Evolutionary conservation across 352 stramenopile species (phyloP).

Genomic region (Phytophthora rubi): DNA sequence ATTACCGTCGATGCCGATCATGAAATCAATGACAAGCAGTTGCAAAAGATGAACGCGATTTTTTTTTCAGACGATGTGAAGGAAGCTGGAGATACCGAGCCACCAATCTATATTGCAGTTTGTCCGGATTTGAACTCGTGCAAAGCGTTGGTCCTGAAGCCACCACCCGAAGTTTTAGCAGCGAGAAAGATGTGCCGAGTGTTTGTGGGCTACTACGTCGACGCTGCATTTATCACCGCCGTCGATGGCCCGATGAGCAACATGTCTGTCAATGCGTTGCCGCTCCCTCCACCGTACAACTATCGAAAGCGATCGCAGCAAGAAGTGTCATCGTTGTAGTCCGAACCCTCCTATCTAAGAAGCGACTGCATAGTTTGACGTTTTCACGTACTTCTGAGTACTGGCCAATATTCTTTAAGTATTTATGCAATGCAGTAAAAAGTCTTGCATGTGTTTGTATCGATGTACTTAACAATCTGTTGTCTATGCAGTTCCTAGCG

Average conservation of each 20-base stretch:
- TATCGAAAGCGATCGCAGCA: conserved; percentile 11
- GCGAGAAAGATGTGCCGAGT: conserved; percentile 16
- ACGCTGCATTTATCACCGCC: conserved; percentile 1
- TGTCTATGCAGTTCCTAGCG: conserved; percentile 25
- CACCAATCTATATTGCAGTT: conserved; percentile 20
- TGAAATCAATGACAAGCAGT: conserved; percentile 15
- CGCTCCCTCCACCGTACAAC: conserved; percentile 1
- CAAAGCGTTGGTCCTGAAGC: conserved; percentile 15
- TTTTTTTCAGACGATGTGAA: conserved; percentile 18
- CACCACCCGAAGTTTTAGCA: conserved; percentile 12
- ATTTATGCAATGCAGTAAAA: too few species aligned
- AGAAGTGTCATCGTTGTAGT: too few species aligned
- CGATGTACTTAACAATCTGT: too few species aligned
- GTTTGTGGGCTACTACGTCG: conserved; percentile 15
- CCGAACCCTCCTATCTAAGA: too few species aligned
- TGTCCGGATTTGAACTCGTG: conserved; percentile 25
- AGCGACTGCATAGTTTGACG: too few species aligned
- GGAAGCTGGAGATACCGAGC: conserved; percentile 8
- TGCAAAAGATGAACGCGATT: conserved; percentile 15
- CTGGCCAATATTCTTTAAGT: too few species aligned
- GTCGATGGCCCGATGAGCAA: conserved; percentile 13
- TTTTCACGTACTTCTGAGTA: too few species aligned
- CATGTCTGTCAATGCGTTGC: conserved; percentile 1
- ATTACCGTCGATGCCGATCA: conserved; percentile 13
- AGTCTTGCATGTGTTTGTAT: too few species aligned